Conservation (phyloP, 148 eudicot genomes). For the Camellia japonica region DNA sequence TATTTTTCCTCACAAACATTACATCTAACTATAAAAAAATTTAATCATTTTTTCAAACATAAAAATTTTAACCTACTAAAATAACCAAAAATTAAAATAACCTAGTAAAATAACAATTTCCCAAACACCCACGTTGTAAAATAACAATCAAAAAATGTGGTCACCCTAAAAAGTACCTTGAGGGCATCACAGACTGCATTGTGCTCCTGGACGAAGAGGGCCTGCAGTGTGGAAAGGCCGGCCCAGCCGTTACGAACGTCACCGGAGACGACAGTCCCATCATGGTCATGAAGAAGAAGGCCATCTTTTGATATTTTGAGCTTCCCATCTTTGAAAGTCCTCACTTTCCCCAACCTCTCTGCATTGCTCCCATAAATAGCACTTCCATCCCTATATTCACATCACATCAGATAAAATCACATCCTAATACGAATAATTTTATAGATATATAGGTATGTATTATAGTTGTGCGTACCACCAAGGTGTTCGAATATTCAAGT, state of each 20-base stretch:
- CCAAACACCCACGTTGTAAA: too few relatives aligned
- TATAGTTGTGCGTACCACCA: conserved; percentile 38
- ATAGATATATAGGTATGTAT: neutral
- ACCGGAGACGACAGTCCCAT: conserved; percentile 27
- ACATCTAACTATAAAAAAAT: too few relatives aligned
- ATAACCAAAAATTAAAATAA: too few relatives aligned
- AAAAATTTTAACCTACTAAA: too few relatives aligned
- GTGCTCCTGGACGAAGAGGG: conserved; percentile 43
- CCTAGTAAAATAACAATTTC: too few relatives aligned
- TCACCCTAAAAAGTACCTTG: conserved; percentile 20
- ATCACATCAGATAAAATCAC: neutral
- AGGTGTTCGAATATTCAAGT: conserved; percentile 40
- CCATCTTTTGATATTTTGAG: conserved; percentile 39
- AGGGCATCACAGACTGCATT: conserved; percentile 38
- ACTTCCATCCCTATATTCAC: conserved; percentile 41
- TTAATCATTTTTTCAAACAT: too few relatives aligned
- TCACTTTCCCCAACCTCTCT: conserved; percentile 23
- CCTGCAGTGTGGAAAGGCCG: conserved; percentile 38
- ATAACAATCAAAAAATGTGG: too few relatives aligned
- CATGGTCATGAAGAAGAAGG: conserved; percentile 29
- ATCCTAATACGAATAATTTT: neutral
- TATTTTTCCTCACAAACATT: too few relatives aligned
- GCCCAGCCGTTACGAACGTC: conserved; percentile 45
- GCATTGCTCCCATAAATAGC: conserved; percentile 36
- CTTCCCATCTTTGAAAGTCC: conserved; percentile 45